A percentile compares a stretch with the other conserved stretches of the same genome.
phyloP scores from a whole-genome alignment of 257 asterid species.

The Solanum gracilifrons region DNA sequence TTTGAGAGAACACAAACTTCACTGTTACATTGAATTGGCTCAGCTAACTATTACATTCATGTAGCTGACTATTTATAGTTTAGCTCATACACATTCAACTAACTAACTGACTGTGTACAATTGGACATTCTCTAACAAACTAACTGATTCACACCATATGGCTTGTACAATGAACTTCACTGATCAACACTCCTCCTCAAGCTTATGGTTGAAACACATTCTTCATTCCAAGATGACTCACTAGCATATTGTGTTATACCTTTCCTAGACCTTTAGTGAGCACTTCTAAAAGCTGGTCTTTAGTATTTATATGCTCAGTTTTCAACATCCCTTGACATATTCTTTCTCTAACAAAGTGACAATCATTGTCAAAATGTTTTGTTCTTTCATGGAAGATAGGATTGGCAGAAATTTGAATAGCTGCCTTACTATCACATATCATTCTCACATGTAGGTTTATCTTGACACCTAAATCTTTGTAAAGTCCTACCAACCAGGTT shows the following conservation, averaged over 20 bases:
- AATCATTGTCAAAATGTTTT: not conserved
- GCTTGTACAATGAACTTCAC: no score
- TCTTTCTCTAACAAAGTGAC: not conserved
- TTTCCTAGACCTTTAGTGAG: not conserved
- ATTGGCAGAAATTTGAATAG: not conserved
- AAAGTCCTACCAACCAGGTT: not conserved
- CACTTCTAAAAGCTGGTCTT: not conserved
- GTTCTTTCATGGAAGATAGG: not conserved
- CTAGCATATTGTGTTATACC: not conserved
- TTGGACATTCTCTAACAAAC: no score
- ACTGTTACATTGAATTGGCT: no score
- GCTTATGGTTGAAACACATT: not conserved
- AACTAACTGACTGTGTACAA: no score
- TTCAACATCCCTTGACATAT: not conserved
- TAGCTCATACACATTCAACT: no score
- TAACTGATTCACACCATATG: no score
- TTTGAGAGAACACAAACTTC: no score
- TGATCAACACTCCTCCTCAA: not conserved
- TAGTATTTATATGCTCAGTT: not conserved
- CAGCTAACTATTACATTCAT: no score
- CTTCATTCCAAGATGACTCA: not conserved
- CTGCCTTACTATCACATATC: not conserved
- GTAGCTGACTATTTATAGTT: no score
- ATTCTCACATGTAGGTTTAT: no score
- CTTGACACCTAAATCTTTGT: no score